Evolutionary conservation across 192 early-diverging fungal species (phyloP).

Genomic region (Gaertneriomyces semiglobifer): DNA sequence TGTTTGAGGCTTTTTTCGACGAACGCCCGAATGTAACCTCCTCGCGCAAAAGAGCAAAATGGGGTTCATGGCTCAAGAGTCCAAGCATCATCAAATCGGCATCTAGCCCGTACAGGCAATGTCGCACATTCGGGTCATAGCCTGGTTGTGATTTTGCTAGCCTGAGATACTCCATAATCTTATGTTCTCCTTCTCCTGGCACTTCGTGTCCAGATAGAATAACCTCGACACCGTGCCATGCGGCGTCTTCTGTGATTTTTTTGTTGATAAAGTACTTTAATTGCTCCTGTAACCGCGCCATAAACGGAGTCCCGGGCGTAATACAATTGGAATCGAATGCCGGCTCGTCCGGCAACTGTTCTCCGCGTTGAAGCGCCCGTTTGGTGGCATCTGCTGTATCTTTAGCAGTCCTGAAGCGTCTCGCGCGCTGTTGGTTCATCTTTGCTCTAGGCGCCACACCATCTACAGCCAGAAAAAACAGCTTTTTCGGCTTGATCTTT

Average conservation of each 20-base stretch:
- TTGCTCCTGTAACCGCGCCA: conserved; percentile 82
- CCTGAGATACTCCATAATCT: conserved; percentile 97
- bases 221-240: conserved; percentile 82
- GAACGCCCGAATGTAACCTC: conserved; percentile 81
- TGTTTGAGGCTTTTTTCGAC: conserved; percentile 62
- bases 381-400: conserved; percentile 57
- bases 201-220: conserved; percentile 92
- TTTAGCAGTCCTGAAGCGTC: conserved; percentile 55
- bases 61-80: conserved; percentile 92
- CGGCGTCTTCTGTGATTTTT: conserved; percentile 81
- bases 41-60: conserved; percentile 94
- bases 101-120: conserved; percentile 92
- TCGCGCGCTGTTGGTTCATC: conserved; percentile 62
- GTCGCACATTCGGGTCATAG: conserved; percentile 86
- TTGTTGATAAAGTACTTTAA: conserved; percentile 85
- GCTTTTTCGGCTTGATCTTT: conserved; percentile 88
- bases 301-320: conserved; percentile 84
- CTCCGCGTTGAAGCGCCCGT: conserved; percentile 66
- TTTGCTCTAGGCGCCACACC: conserved; percentile 62
- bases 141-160: conserved; percentile 69
- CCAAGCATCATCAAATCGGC: conserved; percentile 98
- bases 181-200: conserved; percentile 98
- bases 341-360: conserved; percentile 56
- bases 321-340: conserved; percentile 61
- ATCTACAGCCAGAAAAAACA: conserved; percentile 95